These are phyloP conservation scores for Blastocystis sp. DNA, from an alignment of 352 stramenopile species.

Conservation along the genomic window DNA sequence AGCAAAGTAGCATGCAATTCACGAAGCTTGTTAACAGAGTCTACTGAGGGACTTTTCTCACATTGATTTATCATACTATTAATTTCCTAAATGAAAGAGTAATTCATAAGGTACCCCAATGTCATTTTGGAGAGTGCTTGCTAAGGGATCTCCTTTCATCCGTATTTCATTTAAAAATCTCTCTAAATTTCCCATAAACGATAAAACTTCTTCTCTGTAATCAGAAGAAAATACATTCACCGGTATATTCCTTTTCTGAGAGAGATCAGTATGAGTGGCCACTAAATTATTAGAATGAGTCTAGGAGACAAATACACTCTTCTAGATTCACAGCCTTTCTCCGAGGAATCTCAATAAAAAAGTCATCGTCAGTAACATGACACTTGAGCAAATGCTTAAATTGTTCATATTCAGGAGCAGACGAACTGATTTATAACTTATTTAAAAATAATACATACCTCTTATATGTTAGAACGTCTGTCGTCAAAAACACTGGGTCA, in stretches of 20 bases:
- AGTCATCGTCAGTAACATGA: neutral
- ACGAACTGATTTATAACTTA: neutral
- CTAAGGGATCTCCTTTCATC: neutral
- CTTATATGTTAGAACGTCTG: neutral
- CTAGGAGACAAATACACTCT: neutral
- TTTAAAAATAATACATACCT: neutral
- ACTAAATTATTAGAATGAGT: neutral
- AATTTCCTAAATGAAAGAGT: neutral
- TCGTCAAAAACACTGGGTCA: neutral
- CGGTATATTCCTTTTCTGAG: neutral
- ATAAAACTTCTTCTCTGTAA: slow-evolving; percentile 10
- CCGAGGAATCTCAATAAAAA: neutral
- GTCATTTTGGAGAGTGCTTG: neutral
- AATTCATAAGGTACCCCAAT: neutral
- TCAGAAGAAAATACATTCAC: neutral
- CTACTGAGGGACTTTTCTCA: neutral
- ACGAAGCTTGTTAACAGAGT: neutral
- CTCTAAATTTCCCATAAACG: neutral
- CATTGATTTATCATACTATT: neutral
- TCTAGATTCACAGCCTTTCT: neutral
- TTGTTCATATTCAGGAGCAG: slow-evolving; percentile 32
- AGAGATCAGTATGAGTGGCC: neutral
- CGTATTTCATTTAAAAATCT: neutral
- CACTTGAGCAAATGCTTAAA: slow-evolving; percentile 1
- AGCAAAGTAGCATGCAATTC: neutral